Evolutionary conservation across 352 stramenopile species (phyloP).

Genomic region (Phytophthora lateralis): DNA sequence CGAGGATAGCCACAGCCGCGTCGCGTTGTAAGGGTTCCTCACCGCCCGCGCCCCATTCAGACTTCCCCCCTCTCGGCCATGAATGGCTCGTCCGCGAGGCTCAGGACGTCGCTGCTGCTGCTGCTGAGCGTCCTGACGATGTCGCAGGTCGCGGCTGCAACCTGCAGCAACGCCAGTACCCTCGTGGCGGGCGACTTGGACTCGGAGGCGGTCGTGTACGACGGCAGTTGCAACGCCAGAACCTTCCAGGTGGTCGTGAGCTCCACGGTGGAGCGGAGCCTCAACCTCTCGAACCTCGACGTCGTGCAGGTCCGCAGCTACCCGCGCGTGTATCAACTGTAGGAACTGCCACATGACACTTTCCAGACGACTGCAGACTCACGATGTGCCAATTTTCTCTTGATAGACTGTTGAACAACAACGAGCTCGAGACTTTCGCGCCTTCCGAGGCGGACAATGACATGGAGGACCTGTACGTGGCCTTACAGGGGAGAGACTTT

Average conservation of each 20-base stretch:
- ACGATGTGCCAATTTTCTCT: neutral
- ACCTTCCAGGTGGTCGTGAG: conserved; percentile 47
- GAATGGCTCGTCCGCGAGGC: conserved; percentile 30
- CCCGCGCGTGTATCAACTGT: conserved; percentile 59
- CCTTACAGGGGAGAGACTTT: neutral
- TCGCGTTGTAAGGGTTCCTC: conserved; percentile 29
- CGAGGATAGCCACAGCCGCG: neutral
- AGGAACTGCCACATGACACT: conserved; percentile 7
- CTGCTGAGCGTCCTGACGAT: conserved; percentile 11
- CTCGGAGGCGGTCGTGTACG: conserved; percentile 61
- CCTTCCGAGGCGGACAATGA: conserved; percentile 46
- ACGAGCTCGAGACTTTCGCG: conserved; percentile 59
- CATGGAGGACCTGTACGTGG: conserved; percentile 57
- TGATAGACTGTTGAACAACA: conserved; percentile 52
- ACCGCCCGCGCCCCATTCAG: conserved; percentile 26
- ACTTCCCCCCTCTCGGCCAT: conserved; percentile 17
- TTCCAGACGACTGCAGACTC: neutral
- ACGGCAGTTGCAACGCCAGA: conserved; percentile 45
- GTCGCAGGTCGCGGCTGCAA: conserved; percentile 11
- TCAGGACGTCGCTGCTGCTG: conserved; percentile 5
- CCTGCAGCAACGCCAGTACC: conserved; percentile 47
- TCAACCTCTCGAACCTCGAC: conserved; percentile 74
- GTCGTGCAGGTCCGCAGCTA: conserved; percentile 52
- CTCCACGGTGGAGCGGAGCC: conserved; percentile 34
- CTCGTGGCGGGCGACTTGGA: conserved; percentile 43